Evolutionary conservation across 192 early-diverging fungal genomes (phyloP), one percentile per base, ranked within the genome.

Genomic region (Chytriomyces sp.): DNA sequence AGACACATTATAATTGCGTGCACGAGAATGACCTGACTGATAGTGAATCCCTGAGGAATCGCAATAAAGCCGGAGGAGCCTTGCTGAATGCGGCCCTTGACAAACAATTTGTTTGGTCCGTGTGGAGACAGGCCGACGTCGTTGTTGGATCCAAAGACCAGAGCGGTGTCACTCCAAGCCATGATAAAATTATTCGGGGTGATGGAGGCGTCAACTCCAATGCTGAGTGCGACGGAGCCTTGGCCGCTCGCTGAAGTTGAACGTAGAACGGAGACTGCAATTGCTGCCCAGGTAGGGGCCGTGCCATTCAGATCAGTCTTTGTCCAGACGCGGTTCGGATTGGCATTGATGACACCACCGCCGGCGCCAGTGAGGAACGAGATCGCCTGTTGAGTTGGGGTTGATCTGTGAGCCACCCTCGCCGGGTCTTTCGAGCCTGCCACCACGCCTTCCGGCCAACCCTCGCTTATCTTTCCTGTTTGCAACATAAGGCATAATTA

Each of bases 111-210:
- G 44, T 49, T 49, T 49, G 44, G 14, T 12, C 44, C 44, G 22
- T 49, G 44, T 0, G 44, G 44, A 49, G 44, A 19, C 12, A 49
- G 44, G 14, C 12, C 22, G 1, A 49, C 22, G 0, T 12, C 44
- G 14, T 22, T 22, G 22, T 49, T 49, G 12, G 12, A 12, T 12
- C 44, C 44, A 49, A 49, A 49, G 44, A 49, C 22, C 14, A 36
- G 28, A 6, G 28, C 2, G 19, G 19, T 17, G 63, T 65, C 49
- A 1, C 32, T n/a, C 33, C 39, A 19, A 68, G 34, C 65, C 25
- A 55, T 55, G 10, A 68, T 55, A 52, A 68, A 68, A 52, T 52
- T 68, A 49, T 49, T 49, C 44, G 44, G 44, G 22, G 44, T 49
- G n/a, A n/a, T n/a, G n/a, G n/a, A n/a, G 44, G 44, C 44, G 22